Evolutionary conservation across 2,329 filamentous ascomycete species (phyloP).

Genomic region (Ascochyta fabae): DNA sequence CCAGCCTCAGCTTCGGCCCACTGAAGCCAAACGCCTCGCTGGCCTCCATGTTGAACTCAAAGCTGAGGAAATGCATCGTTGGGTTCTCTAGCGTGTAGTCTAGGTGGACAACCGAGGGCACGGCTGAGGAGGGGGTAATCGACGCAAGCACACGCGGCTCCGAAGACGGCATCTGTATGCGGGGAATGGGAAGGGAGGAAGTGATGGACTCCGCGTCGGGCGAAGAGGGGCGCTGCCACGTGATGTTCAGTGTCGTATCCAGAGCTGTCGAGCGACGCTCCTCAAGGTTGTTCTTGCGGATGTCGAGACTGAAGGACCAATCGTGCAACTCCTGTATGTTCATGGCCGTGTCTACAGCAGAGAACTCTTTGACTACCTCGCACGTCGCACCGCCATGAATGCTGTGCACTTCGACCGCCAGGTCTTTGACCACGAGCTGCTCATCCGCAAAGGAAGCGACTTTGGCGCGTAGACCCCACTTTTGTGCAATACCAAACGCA

Average conservation of each 20-base stretch:
- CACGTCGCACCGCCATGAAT: slow-evolving; percentile 69
- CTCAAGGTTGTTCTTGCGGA: slow-evolving; percentile 79
- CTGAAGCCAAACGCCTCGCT: slow-evolving; percentile 93
- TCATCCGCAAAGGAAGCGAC: slow-evolving; percentile 78
- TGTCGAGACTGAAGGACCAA: slow-evolving; percentile 73
- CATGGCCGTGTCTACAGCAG: slow-evolving; percentile 52
- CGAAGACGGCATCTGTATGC: slow-evolving; percentile 78
- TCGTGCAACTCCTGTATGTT: slow-evolving; percentile 73
- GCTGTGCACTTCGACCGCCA: slow-evolving; percentile 67
- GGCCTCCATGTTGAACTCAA: slow-evolving; percentile 89
- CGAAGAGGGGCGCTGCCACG: slow-evolving; percentile 70
- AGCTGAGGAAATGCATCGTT: slow-evolving; percentile 92
- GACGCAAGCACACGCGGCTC: slow-evolving; percentile 82
- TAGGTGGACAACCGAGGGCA: slow-evolving; percentile 46
- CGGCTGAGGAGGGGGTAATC: slow-evolving; percentile 43
- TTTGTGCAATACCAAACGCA: slow-evolving; percentile 73
- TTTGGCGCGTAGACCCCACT: slow-evolving; percentile 77
- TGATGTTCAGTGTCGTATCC: slow-evolving; percentile 76
- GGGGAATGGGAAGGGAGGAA: slow-evolving; percentile 76
- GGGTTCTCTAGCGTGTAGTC: slow-evolving; percentile 87
- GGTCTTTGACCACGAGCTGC: slow-evolving; percentile 65
- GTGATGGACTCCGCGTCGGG: slow-evolving; percentile 39
- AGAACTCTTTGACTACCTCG: slow-evolving; percentile 44
- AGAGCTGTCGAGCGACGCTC: slow-evolving; percentile 78
- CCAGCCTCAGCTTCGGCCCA: slow-evolving; percentile 78